A percentile compares a stretch with the other conserved stretches of the same genome.
Conservation (phyloP, 176 grass and related monocot genomes). For the Aegilops longissima region DNA sequence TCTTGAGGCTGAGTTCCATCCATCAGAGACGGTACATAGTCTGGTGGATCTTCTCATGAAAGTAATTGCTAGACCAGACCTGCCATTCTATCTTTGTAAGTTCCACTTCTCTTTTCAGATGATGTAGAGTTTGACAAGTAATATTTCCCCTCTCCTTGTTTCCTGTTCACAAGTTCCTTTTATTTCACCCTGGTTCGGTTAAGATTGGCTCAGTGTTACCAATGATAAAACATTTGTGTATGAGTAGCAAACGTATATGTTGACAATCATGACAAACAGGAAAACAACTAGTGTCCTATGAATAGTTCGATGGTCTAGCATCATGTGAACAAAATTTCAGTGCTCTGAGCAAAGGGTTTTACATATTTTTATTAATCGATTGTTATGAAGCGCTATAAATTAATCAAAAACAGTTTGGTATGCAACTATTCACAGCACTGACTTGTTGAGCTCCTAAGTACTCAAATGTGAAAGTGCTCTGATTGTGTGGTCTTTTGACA, state of each 20-base stretch:
- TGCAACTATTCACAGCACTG: background rate
- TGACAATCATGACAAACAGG: background rate
- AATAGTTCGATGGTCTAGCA: background rate
- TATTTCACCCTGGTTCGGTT: slow-evolving; percentile 9
- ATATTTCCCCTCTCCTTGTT: background rate
- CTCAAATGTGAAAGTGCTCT: background rate
- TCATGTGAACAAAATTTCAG: background rate
- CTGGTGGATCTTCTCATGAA: slow-evolving; percentile 79
- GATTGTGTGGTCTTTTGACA: background rate
- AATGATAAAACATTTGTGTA: background rate
- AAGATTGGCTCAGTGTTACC: background rate
- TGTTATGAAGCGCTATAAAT: background rate
- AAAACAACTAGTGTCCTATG: background rate
- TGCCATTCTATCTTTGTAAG: slow-evolving; percentile 99
- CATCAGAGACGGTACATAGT: slow-evolving; percentile 72
- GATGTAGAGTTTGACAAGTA: background rate
- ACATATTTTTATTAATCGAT: background rate
- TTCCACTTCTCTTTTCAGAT: slow-evolving; percentile 14
- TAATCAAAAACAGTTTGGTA: background rate
- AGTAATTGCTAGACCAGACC: slow-evolving; percentile 80
- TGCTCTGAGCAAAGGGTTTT: slow-evolving; percentile 15
- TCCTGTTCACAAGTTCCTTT: background rate
- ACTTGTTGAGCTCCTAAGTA: slow-evolving; percentile 10
- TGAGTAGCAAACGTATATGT: slow-evolving; percentile 13
- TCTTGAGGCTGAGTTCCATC: slow-evolving; percentile 86